These are phyloP conservation scores for Ascochyta rabiei DNA, from an alignment of 2,329 filamentous ascomycete genomes.

Conservation along the genomic window DNA sequence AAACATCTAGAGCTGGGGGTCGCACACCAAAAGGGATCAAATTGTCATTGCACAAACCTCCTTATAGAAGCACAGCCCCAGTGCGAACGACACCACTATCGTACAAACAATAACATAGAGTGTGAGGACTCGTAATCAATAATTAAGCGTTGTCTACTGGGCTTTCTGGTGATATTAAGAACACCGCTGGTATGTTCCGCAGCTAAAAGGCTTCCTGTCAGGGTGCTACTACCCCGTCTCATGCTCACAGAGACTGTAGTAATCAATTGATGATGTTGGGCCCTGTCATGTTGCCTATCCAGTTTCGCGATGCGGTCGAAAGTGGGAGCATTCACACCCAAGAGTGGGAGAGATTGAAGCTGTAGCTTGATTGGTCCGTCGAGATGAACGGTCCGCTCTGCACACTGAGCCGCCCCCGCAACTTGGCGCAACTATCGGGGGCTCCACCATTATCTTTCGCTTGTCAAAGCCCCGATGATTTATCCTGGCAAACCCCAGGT, in stretches of 20 bases:
- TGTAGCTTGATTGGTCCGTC: not conserved
- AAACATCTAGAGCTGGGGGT: too few species aligned
- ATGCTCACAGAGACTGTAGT: not conserved
- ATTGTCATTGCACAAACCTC: too few species aligned
- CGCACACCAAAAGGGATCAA: too few species aligned
- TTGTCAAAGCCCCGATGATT: not conserved
- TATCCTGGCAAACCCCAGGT: constrained; percentile 8
- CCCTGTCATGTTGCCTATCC: not conserved
- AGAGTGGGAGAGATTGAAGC: not conserved
- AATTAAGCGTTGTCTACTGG: too few species aligned
- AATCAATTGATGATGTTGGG: not conserved
- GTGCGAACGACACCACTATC: too few species aligned
- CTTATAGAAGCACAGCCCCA: too few species aligned
- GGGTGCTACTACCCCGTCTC: too few species aligned
- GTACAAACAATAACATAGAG: too few species aligned
- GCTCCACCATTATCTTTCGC: constrained; percentile 12
- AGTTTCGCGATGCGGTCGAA: not conserved
- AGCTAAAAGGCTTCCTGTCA: too few species aligned
- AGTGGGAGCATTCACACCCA: constrained; percentile 6
- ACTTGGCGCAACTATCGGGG: constrained; percentile 1
- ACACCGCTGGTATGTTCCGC: too few species aligned
- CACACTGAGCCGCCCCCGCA: constrained; percentile 2
- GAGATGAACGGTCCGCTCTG: not conserved
- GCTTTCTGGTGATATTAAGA: too few species aligned
- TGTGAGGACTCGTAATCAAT: too few species aligned